These are phyloP conservation scores for Citrullus mucosospermus DNA, from an alignment of 306 rosid genomes.

Conservation along the genomic window DNA sequence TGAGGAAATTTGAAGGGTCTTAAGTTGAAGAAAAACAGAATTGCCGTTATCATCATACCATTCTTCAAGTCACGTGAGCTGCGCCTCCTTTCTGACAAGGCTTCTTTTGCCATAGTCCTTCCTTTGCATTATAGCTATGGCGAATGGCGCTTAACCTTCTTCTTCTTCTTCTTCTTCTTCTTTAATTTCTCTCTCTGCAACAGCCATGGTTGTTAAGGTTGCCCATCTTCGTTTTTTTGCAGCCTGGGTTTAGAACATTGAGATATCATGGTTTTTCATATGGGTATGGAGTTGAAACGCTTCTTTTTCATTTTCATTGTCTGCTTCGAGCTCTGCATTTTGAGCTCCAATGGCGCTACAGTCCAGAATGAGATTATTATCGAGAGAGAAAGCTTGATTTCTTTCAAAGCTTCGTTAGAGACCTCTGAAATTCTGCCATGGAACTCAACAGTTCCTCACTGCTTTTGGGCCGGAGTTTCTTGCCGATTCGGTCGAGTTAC, in stretches of 20 bases:
- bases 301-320: constrained; percentile 7
- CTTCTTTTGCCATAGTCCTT: constrained; percentile 3
- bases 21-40: constrained; percentile 6
- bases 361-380: constrained; percentile 14
- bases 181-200: background rate
- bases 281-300: constrained; percentile 13
- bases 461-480: constrained; percentile 64
- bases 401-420: constrained; percentile 46
- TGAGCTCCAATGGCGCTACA: constrained; percentile 8
- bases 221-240: background rate
- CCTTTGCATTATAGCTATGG: background rate
- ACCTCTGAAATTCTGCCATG: constrained; percentile 44
- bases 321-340: constrained; percentile 1
- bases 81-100: background rate
- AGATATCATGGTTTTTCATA: background rate
- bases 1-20: background rate
- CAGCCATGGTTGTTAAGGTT: constrained; percentile 7
- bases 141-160: background rate
- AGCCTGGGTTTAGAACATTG: background rate
- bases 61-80: constrained; percentile 7
- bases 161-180: background rate
- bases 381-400: constrained; percentile 39
- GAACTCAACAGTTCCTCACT: constrained; percentile 39
- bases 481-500: constrained; percentile 66
- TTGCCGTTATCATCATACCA: background rate